Percentiles rank a stretch among this genome's conserved stretches.
Evolutionary conservation across 2,329 filamentous ascomycete species (phyloP).

Genomic region (Aureobasidium leucospermi): DNA sequence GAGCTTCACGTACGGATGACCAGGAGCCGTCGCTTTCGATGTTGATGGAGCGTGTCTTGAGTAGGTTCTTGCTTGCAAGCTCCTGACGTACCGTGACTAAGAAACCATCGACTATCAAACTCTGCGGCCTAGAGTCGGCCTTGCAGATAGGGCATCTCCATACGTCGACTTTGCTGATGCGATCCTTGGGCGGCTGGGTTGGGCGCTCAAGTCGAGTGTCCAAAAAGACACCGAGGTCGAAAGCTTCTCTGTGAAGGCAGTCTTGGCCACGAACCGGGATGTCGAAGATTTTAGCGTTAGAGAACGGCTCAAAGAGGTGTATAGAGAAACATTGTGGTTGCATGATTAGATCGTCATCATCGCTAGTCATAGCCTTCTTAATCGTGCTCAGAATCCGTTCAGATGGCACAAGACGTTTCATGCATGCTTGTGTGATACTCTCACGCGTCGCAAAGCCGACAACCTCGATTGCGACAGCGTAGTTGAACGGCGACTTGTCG

Average conservation of each 20-base stretch:
- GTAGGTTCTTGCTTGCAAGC: slow-evolving; percentile 41
- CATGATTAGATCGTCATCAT: slow-evolving; percentile 42
- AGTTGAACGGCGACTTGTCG: slow-evolving; percentile 37
- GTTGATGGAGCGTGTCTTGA: slow-evolving; percentile 52
- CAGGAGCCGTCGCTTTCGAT: slow-evolving; percentile 60
- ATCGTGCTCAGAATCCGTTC: slow-evolving; percentile 52
- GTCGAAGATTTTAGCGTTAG: slow-evolving; percentile 48
- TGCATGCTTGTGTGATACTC: slow-evolving; percentile 33
- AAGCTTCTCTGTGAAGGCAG: slow-evolving; percentile 79
- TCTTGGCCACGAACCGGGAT: slow-evolving; percentile 61
- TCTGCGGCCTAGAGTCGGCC: slow-evolving; percentile 66
- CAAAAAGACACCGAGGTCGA: slow-evolving; percentile 80
- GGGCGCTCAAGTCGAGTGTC: slow-evolving; percentile 46
- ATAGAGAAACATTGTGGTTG: slow-evolving; percentile 33
- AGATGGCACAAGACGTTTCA: slow-evolving; percentile 31
- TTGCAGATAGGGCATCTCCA: slow-evolving; percentile 86
- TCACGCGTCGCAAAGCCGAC: slow-evolving; percentile 48
- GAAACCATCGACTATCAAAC: slow-evolving; percentile 67
- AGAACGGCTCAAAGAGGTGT: slow-evolving; percentile 41
- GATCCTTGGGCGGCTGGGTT: slow-evolving; percentile 30
- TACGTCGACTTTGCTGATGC: slow-evolving; percentile 48
- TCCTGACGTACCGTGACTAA: slow-evolving; percentile 54
- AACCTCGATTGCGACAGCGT: slow-evolving; percentile 62
- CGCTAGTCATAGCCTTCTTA: slow-evolving; percentile 37
- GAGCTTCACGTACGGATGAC: slow-evolving; percentile 28